phyloP scores from a whole-genome alignment of 2,329 filamentous ascomycete genomes.

The Colletotrichum siamense region DNA sequence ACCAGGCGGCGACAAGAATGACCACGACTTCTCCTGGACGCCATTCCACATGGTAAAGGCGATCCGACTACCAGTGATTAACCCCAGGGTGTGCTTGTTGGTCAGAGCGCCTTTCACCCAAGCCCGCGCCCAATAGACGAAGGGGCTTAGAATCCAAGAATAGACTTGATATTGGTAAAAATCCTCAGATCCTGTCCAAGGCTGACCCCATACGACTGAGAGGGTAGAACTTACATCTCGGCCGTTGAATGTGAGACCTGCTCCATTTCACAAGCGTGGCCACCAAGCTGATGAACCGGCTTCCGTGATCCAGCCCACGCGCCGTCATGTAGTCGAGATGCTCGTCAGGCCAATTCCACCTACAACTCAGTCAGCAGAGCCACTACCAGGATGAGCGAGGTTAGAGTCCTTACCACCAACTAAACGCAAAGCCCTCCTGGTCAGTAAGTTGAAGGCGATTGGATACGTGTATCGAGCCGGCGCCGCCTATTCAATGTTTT shows the following conservation, averaged over 20 bases:
- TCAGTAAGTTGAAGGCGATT: not conserved
- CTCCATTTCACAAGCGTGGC: not conserved
- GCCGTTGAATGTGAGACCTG: not conserved
- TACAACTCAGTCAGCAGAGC: not conserved
- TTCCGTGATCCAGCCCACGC: not conserved
- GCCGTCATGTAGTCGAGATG: not conserved
- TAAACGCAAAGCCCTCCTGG: not conserved
- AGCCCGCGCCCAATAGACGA: not conserved
- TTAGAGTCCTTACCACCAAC: not conserved
- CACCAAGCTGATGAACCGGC: not conserved
- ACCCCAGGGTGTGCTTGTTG: not conserved
- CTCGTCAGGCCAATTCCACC: not conserved
- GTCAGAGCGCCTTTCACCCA: not conserved
- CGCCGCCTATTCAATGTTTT: not conserved
- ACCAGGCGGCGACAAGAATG: not conserved
- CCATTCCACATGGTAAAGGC: not conserved
- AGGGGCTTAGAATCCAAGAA: not conserved
- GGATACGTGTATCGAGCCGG: not conserved
- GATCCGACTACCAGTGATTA: not conserved
- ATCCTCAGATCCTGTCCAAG: rapidly evolving
- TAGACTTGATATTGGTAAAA: not conserved
- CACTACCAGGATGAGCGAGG: too few species aligned
- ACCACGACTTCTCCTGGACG: not conserved
- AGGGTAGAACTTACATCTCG: not conserved
- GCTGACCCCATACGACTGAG: not conserved